Evolutionary conservation across 2,329 filamentous ascomycete species (phyloP), one percentile per base, ranked within the genome.

Genomic region (Dothistroma pini): DNA sequence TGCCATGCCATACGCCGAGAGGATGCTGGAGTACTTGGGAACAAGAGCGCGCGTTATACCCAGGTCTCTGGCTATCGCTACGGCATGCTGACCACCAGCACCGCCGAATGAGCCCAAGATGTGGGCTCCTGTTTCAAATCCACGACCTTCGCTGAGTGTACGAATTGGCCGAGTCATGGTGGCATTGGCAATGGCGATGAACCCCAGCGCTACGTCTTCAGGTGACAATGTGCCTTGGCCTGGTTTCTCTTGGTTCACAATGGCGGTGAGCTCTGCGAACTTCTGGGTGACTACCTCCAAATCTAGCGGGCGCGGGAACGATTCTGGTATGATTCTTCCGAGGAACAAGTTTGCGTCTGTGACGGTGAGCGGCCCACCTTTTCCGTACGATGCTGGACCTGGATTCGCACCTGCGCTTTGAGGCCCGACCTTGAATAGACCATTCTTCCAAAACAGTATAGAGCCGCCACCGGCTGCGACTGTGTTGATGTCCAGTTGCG

Each of bases 401-500:
- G 93, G 93, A 69, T 96, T 91, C 1, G 93, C 92, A 32, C 90
- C 89, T 0, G 92, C 93, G 7, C 90, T 95, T 71, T 96, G 91
- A 0, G 93, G 93, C 0, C 93, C 93, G 2, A 96, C 92, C 0
- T 93, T 89, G 66, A 97, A 96, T 0, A 97, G 80, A 0, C 93
- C 92, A 66, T 96, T 96, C 64, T 85, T 86, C 83, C 91, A 96
- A 76, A 96, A 95, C 3, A 97, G 80, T 32, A 88, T 82, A 0
- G 89, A 93, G 7, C 91, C 91, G 64, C 93, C 93, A 52, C 93
- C 93, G 2, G 93, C 93, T 5, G 93, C 93, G 0, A 97, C 93
- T 0, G 93, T 97, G 75, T 96, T 96, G 77, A 96, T 96, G 71
- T 96, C 92, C 0, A 96, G 83, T 71, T 96, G 92, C 0, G 93